Conservation (phyloP, 805 yeast species). For the Saturnispora silvae region DNA sequence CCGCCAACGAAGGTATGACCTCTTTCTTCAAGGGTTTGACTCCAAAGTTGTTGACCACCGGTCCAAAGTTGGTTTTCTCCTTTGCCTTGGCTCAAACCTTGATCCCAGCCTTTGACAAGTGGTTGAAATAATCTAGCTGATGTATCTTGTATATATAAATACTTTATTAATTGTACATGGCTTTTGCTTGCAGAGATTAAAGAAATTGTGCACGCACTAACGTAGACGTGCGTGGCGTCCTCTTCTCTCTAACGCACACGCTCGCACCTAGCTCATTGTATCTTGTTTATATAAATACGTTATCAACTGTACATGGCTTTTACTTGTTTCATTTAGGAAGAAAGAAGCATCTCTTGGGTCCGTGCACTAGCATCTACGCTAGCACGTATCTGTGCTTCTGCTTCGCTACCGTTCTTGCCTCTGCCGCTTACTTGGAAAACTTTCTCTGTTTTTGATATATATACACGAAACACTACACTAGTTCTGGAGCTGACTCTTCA, state of each 20-base stretch:
- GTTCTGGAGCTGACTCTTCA: slow-evolving; percentile 6
- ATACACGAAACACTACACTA: too few species aligned
- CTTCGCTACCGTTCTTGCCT: too few species aligned
- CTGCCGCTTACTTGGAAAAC: too few species aligned
- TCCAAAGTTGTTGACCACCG: slow-evolving; percentile 93
- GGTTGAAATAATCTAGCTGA: slow-evolving; percentile 26
- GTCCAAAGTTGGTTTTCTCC: slow-evolving; percentile 96
- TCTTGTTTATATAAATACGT: neutral
- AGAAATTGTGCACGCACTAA: too few species aligned
- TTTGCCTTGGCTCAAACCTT: slow-evolving; percentile 95
- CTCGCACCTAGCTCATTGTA: too few species aligned
- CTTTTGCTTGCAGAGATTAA: neutral
- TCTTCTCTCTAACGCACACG: too few species aligned
- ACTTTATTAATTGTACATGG: neutral
- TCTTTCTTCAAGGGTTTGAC: slow-evolving; percentile 95
- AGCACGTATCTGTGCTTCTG: too few species aligned
- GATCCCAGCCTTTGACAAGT: slow-evolving; percentile 88
- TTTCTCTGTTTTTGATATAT: too few species aligned
- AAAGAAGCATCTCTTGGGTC: too few species aligned
- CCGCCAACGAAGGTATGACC: slow-evolving; percentile 78
- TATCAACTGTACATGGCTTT: neutral
- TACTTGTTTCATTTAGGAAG: too few species aligned
- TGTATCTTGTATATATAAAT: neutral
- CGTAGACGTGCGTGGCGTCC: too few species aligned
- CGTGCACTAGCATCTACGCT: too few species aligned